Evolutionary conservation across 768 basidiomycete species (phyloP).

Genomic region (Calocera cornea): DNA sequence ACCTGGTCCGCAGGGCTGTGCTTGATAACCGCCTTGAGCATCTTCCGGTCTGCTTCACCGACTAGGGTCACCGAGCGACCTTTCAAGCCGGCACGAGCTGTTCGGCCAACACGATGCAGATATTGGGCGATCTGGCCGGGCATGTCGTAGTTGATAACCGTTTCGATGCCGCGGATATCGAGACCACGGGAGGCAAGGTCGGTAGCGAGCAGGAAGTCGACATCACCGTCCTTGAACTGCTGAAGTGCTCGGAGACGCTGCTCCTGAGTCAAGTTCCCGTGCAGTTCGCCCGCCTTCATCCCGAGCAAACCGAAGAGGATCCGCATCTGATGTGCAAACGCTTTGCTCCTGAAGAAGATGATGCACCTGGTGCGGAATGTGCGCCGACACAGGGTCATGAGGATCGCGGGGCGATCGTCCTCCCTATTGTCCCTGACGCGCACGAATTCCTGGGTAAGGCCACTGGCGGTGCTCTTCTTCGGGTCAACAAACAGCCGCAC

Average conservation of each 20-base stretch:
- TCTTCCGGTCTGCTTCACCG: constrained; percentile 89
- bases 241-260: constrained; percentile 84
- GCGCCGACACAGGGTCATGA: constrained; percentile 72
- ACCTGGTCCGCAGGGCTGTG: constrained; percentile 70
- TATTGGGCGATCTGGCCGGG: constrained; percentile 85
- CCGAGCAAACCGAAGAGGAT: constrained; percentile 79
- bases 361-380: constrained; percentile 76
- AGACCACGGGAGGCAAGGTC: constrained; percentile 91
- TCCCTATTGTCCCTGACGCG: constrained; percentile 74
- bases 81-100: constrained; percentile 84
- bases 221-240: constrained; percentile 70
- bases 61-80: constrained; percentile 95
- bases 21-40: constrained; percentile 92
- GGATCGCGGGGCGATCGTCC: constrained; percentile 57
- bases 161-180: constrained; percentile 94
- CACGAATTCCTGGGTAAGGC: constrained; percentile 87
- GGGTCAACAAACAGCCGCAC: constrained; percentile 93
- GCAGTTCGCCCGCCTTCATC: constrained; percentile 84
- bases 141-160: constrained; percentile 99
- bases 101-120: constrained; percentile 92
- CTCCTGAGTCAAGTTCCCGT: constrained; percentile 92
- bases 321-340: constrained; percentile 92
- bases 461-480: constrained; percentile 71
- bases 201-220: constrained; percentile 92
- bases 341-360: constrained; percentile 92